Base-by-base conservation (phyloP, 495 filamentous ascomycete genomes). In the Penicillium argentinense region DNA sequence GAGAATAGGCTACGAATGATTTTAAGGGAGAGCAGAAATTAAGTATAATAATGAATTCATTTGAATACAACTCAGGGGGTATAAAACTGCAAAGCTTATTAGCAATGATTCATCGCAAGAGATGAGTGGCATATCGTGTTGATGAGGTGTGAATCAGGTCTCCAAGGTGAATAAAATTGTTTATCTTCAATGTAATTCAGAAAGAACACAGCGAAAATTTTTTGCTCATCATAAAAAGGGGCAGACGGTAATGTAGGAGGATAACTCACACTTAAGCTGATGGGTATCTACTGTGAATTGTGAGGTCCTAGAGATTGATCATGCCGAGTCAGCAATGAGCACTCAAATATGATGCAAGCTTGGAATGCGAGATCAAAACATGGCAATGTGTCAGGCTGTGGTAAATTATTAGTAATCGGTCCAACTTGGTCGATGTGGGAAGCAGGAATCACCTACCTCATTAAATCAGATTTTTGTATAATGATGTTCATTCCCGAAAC, bases 401-500 rank as follows among this genome's bases (percentile, higher is more conserved):
- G 21, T 37, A 9, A 43, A 16, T 33, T 37, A 69, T 83, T 62
- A 85, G 80, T 62, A 57, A 30, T n/a, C 14, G 19, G 24, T 40
- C 11, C 30, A 11, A 13, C 0, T 21, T 12, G 4, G 19, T n/a
- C 2, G 24, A n/a, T 28, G 19, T 18, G 3, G 39, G n/a, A 29
- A 4, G 7, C 17, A 8, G 21, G 22, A 9, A 13, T 9, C 16
- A 75, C 79, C 71, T 75, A 91, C 87, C 88, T 92, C 88, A 93
- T 93, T 95, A 95, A 91, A 96, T 96, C 91, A 96, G 91, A 95
- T 85, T 93, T 92, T 89, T 84, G 76, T 82, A 70, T 81, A 74
- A 34, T 39, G 66, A 79, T 79, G 85, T 87, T 93, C 90, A 95
- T 85, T 68, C 76, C 84, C 83, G 59, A 70, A 75, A 68, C 69